Evolutionary conservation across 768 basidiomycete species (phyloP), one percentile per base, ranked within the genome.

Genomic region (Leccinum subgranulosum): DNA sequence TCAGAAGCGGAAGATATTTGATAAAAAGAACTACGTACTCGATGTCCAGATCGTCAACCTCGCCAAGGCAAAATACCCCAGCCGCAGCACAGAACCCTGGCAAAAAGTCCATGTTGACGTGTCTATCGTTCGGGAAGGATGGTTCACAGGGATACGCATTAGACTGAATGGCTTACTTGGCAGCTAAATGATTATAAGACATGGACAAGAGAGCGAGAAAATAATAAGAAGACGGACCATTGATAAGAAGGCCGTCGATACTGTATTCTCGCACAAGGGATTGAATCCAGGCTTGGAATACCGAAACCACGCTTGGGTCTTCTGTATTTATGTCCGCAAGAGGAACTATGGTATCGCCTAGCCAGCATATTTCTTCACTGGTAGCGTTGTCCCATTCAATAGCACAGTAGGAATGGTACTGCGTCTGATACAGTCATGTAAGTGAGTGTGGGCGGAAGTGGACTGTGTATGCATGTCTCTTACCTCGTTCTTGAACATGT

Each of bases 181-280:
- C 73, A 55, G 72, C 69, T 73, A 58, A 33, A 23, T 90, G 92
- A 28, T 17, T 28, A 36, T 62, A 6, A 52, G 54, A 41, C 12
- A 9, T 29, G 36, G 51, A 33, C 10, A 8, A 54, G 17, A 48
- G 5, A 48, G 25, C 7, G 49, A 28, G 28, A 3, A 5, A 54
- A 29, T 4, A 23, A 45, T 45, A 23, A 46, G 29, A 28, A 12
- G 6, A 57, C 76, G 58, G 49, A 75, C 78, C 90, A 68, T 94
- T 92, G 68, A 94, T 88, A 50, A 92, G 85, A 57, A 95, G 81
- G n/a, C 92, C 90, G 69, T 94, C 92, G 58, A 95, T 86, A 28
- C 74, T 74, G 69, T 88, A 93, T 59, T 86, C 84, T 55, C 81
- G 60, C 29, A 94, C 87, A 17, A 94, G 76, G 31, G 79, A 71